Base-by-base conservation (phyloP, 306 rosid species). In the Sicyos baderoa region DNA sequence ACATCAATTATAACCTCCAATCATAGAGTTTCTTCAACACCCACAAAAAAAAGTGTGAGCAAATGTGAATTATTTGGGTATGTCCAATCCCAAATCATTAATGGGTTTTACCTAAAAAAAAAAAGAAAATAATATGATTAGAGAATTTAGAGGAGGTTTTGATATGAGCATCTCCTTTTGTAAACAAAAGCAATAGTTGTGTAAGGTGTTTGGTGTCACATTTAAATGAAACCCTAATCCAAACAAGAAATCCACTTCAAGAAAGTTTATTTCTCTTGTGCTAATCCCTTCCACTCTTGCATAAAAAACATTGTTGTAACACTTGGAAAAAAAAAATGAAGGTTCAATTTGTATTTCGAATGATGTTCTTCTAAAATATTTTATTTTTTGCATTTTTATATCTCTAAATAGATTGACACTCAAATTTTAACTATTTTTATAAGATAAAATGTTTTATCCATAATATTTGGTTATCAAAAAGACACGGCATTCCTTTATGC, bases 201-300 rank as follows among this genome's bases (percentile, higher is more conserved):
- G 88, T 82, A 88, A 93, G n/a, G 91, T 86, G 32, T 73, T 66
- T 58, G 94, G 89, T 18, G 96, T 88, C 64, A 93, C 96, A 79
- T 93, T 93, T 71, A 90, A 79, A 66, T 84, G 74, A 73, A 93
- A 93, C 9, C 97, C 90, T 82, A 93, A 79, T 17, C 94, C 99
- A 85, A 93, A 93, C 25, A 93, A 72, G 72, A 93, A 89, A 53
- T 93, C 99, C 76, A 93, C 81, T 68, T 93, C 99, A 51, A 93
- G 95, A 81, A 86, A 84, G 63, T 93, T 93, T 88, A 93, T 93
- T 79, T 93, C 99, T 50, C 45, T 72, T 56, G 91, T 93, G 75
- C 94, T 89, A 54, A 93, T 89, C 67, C 99, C 97, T 79, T 97
- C 99, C 49, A 93, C 89, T 86, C 86, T 93, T 78, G 99, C 99